A percentile compares a stretch with the other conserved stretches of the same genome.
Conservation (phyloP, 2,329 filamentous ascomycete species). For the Stachybotrys elegans region DNA sequence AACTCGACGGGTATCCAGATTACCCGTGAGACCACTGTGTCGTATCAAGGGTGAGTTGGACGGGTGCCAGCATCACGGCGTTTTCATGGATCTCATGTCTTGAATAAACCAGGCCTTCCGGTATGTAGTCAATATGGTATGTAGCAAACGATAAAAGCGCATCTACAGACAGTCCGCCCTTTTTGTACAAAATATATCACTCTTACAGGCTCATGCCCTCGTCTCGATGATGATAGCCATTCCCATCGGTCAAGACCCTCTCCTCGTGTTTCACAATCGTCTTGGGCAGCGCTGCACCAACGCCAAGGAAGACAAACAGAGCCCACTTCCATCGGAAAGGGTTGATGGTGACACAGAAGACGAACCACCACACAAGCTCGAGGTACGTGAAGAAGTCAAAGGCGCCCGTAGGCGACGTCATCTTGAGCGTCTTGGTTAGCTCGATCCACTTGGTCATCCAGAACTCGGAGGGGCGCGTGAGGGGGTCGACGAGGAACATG, state of each 20-base stretch:
- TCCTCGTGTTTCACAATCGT: slow-evolving; percentile 64
- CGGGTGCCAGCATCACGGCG: background rate
- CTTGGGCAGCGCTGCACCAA: slow-evolving; percentile 62
- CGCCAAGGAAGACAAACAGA: slow-evolving; percentile 72
- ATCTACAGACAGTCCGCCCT: no score
- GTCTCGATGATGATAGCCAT: slow-evolving; percentile 28
- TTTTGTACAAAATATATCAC: no score
- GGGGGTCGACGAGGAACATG: slow-evolving; percentile 78
- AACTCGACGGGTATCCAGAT: slow-evolving; percentile 16
- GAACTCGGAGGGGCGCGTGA: slow-evolving; percentile 63
- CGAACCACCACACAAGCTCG: slow-evolving; percentile 81
- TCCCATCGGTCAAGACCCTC: slow-evolving; percentile 45
- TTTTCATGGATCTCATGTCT: no score
- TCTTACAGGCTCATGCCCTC: slow-evolving; percentile 15
- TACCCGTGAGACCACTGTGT: slow-evolving; percentile 18
- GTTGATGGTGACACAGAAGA: slow-evolving; percentile 73
- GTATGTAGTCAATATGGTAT: no score
- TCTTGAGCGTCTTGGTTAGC: slow-evolving; percentile 70
- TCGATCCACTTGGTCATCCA: slow-evolving; percentile 88
- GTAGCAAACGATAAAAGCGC: no score
- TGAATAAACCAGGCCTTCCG: no score
- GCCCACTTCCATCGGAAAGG: slow-evolving; percentile 92
- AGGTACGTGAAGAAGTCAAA: slow-evolving; percentile 90
- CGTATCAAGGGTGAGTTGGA: slow-evolving; percentile 10
- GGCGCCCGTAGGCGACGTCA: slow-evolving; percentile 62